These are phyloP conservation scores for Epichloe bromicola DNA, from an alignment of 2,329 filamentous ascomycete genomes.

Conservation along the genomic window DNA sequence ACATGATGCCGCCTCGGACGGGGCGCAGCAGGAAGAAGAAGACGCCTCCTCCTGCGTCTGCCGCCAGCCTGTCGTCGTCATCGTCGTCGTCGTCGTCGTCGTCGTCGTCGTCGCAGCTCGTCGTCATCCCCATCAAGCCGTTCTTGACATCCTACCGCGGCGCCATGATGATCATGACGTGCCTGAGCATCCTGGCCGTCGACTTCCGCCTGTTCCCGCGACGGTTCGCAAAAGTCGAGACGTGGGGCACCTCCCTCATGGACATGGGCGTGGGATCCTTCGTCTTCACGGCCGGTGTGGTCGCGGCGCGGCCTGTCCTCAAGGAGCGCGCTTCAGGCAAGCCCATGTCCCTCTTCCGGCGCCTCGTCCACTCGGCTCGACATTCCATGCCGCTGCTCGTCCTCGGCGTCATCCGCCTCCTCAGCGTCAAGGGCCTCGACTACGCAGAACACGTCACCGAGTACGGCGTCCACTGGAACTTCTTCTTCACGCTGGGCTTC, in stretches of 20 bases:
- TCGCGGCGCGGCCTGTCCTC: constrained; percentile 72
- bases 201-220: constrained; percentile 90
- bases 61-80: not conserved
- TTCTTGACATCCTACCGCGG: constrained; percentile 89
- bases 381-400: constrained; percentile 74
- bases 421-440: constrained; percentile 85
- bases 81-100: not conserved
- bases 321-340: constrained; percentile 49
- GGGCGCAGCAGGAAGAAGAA: constrained; percentile 14
- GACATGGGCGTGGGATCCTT: constrained; percentile 95
- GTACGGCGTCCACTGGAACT: constrained; percentile 99
- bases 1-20: constrained; percentile 34
- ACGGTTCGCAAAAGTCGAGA: constrained; percentile 94
- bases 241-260: constrained; percentile 99
- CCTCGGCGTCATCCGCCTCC: constrained; percentile 67
- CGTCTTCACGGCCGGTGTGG: constrained; percentile 84
- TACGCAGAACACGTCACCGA: constrained; percentile 96
- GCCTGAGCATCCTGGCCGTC: constrained; percentile 85
- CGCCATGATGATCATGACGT: constrained; percentile 82
- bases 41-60: not conserved
- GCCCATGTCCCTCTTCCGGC: constrained; percentile 34
- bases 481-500: constrained; percentile 91
- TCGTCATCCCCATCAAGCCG: constrained; percentile 63
- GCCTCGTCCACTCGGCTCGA: constrained; percentile 55
- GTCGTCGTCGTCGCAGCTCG: constrained; percentile 9